Evolutionary conservation across 768 basidiomycete species (phyloP).

Genomic region (Xerocomus potaroensis): DNA sequence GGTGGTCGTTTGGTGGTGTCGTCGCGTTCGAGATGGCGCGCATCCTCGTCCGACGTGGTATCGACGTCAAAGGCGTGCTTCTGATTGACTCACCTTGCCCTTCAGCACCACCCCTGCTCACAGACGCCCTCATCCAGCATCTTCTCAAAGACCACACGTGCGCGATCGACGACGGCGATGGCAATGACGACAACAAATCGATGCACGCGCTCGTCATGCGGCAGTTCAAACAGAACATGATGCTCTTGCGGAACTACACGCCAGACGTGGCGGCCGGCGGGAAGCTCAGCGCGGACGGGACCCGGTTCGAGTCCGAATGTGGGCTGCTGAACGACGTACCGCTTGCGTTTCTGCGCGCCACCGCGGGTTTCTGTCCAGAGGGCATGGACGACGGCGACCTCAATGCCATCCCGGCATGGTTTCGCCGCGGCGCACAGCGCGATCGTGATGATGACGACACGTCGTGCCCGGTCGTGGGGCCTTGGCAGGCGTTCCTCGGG

Average conservation of each 20-base stretch:
- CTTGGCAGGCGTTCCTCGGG: conserved; percentile 47
- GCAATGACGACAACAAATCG: no score
- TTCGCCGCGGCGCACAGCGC: conserved; percentile 21
- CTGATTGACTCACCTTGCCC: conserved; percentile 69
- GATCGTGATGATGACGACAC: background rate
- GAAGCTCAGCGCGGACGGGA: conserved; percentile 9
- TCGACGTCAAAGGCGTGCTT: conserved; percentile 51
- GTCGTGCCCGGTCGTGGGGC: conserved; percentile 23
- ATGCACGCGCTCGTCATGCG: conserved; percentile 36
- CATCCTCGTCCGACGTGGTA: conserved; percentile 38
- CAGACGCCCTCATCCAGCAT: conserved; percentile 48
- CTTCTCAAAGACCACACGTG: conserved; percentile 34
- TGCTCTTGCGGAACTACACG: conserved; percentile 44
- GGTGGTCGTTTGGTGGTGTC: conserved; percentile 79
- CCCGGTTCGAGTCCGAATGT: no score
- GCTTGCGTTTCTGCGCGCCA: conserved; percentile 52
- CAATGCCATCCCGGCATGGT: no score
- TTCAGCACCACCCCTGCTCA: conserved; percentile 45
- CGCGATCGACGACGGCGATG: conserved; percentile 23
- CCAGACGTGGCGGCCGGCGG: no score
- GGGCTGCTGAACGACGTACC: no score
- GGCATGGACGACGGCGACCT: conserved; percentile 27
- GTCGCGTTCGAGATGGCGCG: conserved; percentile 62
- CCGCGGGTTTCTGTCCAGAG: conserved; percentile 38
- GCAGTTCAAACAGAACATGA: conserved; percentile 49